Evolutionary conservation across 2,329 filamentous ascomycete genomes (phyloP).

Genomic region (Didymella glomerata): DNA sequence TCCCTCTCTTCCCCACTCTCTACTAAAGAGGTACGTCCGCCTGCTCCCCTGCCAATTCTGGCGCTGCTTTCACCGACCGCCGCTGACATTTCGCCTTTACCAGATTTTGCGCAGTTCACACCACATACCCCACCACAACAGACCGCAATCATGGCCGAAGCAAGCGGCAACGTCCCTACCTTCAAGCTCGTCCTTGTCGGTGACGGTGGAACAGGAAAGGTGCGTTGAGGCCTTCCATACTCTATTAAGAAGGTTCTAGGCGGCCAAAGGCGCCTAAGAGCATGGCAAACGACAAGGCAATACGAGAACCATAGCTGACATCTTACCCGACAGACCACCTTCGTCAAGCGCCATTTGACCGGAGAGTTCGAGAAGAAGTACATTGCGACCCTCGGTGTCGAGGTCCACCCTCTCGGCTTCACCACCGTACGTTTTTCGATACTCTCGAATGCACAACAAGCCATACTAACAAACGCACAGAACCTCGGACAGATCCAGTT

Average conservation of each 20-base stretch:
- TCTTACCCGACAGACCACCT: conserved; percentile 78
- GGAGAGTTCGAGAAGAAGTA: conserved; percentile 99
- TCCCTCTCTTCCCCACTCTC: conserved; percentile 41
- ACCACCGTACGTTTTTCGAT: conserved; percentile 76
- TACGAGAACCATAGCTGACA: conserved; percentile 34
- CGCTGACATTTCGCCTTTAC: conserved; percentile 30
- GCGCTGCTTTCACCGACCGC: conserved; percentile 23
- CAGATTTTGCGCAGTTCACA: conserved; percentile 41
- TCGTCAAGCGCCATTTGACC: conserved; percentile 99
- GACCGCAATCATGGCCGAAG: conserved; percentile 63
- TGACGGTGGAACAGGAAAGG: conserved; percentile 99
- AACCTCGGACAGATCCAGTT: conserved; percentile 98
- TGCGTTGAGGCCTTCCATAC: conserved; percentile 59
- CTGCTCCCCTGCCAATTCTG: conserved; percentile 27
- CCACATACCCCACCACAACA: conserved; percentile 46
- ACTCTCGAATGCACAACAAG: conserved; percentile 16
- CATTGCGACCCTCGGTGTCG: conserved; percentile 98
- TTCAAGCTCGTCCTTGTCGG: conserved; percentile 99
- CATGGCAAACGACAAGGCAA: conserved; percentile 12
- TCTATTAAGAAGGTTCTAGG: not conserved
- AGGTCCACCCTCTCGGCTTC: conserved; percentile 98
- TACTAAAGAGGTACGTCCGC: conserved; percentile 41
- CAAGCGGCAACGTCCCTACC: conserved; percentile 72
- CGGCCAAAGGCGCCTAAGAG: conserved; percentile 10
- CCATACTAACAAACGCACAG: conserved; percentile 52